Evolutionary conservation across 1,284 basidiomycete genomes (phyloP).

Genomic region (Mycosarcoma maydis): DNA sequence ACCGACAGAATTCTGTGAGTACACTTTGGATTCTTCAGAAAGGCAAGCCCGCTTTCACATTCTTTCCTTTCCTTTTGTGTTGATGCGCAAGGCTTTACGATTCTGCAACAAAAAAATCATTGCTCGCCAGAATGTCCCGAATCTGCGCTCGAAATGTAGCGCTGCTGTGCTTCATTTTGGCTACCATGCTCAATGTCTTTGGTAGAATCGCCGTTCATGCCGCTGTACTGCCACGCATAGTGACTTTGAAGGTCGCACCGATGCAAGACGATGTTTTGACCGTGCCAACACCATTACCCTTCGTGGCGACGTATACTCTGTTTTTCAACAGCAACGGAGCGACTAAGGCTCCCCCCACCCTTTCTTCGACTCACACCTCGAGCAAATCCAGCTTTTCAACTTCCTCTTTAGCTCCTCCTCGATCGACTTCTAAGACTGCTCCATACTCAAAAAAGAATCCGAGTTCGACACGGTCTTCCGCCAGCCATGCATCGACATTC

Average conservation of each 20-base stretch:
- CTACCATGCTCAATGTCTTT: background rate
- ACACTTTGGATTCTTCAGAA: background rate
- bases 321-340: slow-evolving; percentile 22
- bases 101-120: too few species aligned
- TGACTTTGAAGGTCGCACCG: slow-evolving; percentile 2
- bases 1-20: slow-evolving; percentile 25
- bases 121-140: slow-evolving; percentile 12
- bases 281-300: slow-evolving; percentile 9
- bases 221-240: slow-evolving; percentile 17
- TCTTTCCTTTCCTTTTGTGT: too few species aligned
- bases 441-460: too few species aligned
- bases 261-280: background rate
- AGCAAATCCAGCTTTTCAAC: too few species aligned
- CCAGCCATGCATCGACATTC: slow-evolving; percentile 26
- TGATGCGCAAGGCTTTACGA: too few species aligned
- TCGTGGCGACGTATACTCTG: slow-evolving; percentile 26
- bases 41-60: too few species aligned
- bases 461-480: too few species aligned
- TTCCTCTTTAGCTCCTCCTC: too few species aligned
- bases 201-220: background rate
- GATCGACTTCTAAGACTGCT: background rate
- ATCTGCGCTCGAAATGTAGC: background rate
- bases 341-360: slow-evolving; percentile 1
- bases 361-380: slow-evolving; percentile 4
- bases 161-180: slow-evolving; percentile 6